Percentiles rank a stretch among this genome's conserved stretches.
Evolutionary conservation across 768 basidiomycete genomes (phyloP).

Genomic region (Kwoniella dendrophila): DNA sequence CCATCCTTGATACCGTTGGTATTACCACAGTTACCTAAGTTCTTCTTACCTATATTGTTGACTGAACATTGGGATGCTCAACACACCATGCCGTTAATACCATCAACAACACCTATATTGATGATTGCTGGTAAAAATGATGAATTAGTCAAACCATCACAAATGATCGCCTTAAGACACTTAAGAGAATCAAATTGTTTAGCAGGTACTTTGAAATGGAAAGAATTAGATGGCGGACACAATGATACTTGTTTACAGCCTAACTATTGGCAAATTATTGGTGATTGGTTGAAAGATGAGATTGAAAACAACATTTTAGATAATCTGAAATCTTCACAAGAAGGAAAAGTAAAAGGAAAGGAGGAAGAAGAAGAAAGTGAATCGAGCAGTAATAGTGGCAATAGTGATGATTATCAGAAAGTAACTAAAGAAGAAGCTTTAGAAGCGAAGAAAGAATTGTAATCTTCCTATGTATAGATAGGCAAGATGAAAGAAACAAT

Average conservation of each 20-base stretch:
- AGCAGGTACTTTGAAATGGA: slow-evolving; percentile 53
- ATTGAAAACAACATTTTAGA: slow-evolving; percentile 16
- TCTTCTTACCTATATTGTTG: slow-evolving; percentile 72
- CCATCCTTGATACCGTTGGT: slow-evolving; percentile 78
- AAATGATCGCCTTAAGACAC: slow-evolving; percentile 63
- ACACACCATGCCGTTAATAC: slow-evolving; percentile 62
- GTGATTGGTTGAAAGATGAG: slow-evolving; percentile 51
- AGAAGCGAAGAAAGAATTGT: slow-evolving; percentile 20
- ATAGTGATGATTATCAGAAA: slow-evolving; percentile 17
- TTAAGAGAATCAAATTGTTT: slow-evolving; percentile 37
- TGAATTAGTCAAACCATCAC: slow-evolving; percentile 71
- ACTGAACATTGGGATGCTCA: slow-evolving; percentile 79
- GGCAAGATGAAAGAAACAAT: too few species aligned
- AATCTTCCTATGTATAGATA: too few species aligned
- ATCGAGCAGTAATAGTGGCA: not conserved
- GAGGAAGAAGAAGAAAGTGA: slow-evolving; percentile 6
- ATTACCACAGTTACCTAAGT: slow-evolving; percentile 70
- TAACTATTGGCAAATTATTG: slow-evolving; percentile 56
- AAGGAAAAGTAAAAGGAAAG: not conserved
- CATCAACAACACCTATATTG: slow-evolving; percentile 64
- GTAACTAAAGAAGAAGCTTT: slow-evolving; percentile 13
- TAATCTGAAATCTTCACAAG: not conserved
- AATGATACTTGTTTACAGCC: slow-evolving; percentile 58
- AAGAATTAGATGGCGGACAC: slow-evolving; percentile 56
- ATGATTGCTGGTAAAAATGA: slow-evolving; percentile 76